Base-by-base conservation (phyloP, 306 rosid genomes). In the Castanea crenata region DNA sequence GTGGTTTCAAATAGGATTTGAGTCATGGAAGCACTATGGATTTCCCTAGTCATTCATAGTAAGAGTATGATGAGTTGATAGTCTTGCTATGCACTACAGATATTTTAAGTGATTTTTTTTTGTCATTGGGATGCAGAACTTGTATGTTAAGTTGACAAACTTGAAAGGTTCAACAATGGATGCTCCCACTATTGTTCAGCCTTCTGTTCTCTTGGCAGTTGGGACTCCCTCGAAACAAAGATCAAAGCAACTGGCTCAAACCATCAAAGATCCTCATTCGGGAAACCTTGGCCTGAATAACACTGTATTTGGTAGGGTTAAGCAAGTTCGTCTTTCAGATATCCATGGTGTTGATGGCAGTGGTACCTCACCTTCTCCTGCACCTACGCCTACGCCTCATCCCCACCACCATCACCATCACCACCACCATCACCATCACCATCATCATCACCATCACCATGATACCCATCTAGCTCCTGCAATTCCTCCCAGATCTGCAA, bases 251-350 rank as follows among this genome's bases (percentile, higher is more conserved):
- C 87, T 94, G 80, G 96, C 96, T 4, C 94, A 94, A 86, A 90
- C 97, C 80, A 94, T 92, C 86, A 85, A 89, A 21, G 90, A 89
- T 59, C 87, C 88, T 76, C 95, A 91, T 83, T 83, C 91, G 20
- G 67, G 80, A 86, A 94, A 94, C 85, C 94, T 94, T 57, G 98
- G 98, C 84, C 87, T 94, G 85, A 90, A 94, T 76, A 85, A 94
- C 81, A 88, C 97, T 18, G 88, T 88, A 59, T 94, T 94, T 85
- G 98, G 98, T 32, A 88, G 77, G 84, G 98, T 94, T 68, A 94
- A 94, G 89, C 98, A 90, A 83, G 98, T 94, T 74, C 92, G 85
- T 27, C 96, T 94, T 77, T 92, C 98, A 57, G 87, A 96, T 38
- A 74, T 87, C 72, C 87, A 88, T 55, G 94, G 96, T 31, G 86